Evolutionary conservation across 108 stramenopile genomes (phyloP).

Genomic region (Parietichytrium sp.): DNA sequence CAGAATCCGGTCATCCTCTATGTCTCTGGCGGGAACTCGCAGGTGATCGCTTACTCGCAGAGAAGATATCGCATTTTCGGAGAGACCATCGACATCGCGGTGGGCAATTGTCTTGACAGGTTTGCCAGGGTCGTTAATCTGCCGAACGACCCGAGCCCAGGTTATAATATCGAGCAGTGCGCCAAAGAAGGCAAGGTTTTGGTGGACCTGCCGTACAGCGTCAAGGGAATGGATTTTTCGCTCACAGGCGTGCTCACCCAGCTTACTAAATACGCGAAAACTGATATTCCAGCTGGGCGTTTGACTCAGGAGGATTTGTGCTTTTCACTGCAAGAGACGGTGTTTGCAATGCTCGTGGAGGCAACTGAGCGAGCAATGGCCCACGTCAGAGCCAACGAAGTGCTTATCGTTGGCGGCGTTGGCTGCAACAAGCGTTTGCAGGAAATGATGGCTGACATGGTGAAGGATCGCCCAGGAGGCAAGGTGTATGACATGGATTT

Average conservation of each 20-base stretch:
- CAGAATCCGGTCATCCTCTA: constrained; percentile 91
- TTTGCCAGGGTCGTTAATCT: constrained; percentile 90
- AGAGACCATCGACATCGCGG: constrained; percentile 99
- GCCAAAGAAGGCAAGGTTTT: constrained; percentile 65
- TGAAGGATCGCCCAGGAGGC: constrained; percentile 81
- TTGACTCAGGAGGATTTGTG: constrained; percentile 84
- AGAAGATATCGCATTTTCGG: constrained; percentile 92
- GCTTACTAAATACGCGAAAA: constrained; percentile 55
- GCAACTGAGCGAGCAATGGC: constrained; percentile 99
- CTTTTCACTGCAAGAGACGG: constrained; percentile 92
- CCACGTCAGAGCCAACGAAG: constrained; percentile 80
- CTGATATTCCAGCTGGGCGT: constrained; percentile 52
- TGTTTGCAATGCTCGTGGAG: constrained; percentile 99
- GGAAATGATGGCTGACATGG: constrained; percentile 95
- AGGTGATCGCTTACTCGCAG: constrained; percentile 89
- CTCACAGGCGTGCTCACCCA: constrained; percentile 72
- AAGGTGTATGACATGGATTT: constrained; percentile 92
- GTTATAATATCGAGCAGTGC: constrained; percentile 95
- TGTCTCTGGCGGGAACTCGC: constrained; percentile 96
- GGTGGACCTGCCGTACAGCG: constrained; percentile 85
- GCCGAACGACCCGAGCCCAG: constrained; percentile 93
- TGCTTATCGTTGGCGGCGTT: constrained; percentile 97
- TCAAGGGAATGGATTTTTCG: constrained; percentile 99
- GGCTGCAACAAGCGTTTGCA: constrained; percentile 95
- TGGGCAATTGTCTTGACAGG: constrained; percentile 97